Evolutionary conservation across 306 rosid genomes (phyloP), one percentile per base, ranked within the genome.

Genomic region (Quercus berberidifolia): DNA sequence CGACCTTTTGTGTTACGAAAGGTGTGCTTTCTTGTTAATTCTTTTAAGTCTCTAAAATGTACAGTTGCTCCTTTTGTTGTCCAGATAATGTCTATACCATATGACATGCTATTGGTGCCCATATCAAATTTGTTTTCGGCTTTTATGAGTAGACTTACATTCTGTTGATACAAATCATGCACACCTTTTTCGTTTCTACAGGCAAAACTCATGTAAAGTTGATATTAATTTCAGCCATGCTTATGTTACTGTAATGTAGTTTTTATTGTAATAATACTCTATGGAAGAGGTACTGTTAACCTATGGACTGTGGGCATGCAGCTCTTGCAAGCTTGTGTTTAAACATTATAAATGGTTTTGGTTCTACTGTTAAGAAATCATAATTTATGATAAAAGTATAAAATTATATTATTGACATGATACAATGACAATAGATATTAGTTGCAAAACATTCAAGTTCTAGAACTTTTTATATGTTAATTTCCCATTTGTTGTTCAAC

Each of bases 1-100:
- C 90, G 98, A 15, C 99, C 99, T 19, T 95, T 95, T 88, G 98
- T 95, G 72, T 87, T 95, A 78, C 87, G 97, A 82, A 95, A 95
- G 98, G 98, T 86, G 25, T 75, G 69, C 17, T 65, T 83, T 62
- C 8, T 54, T 43, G 46, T 46, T 69, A 14, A 63, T 55, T 73
- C 57, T 35, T 41, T 38, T 28, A 46, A 72, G 51, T 54, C 15
- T 23, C 5, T 71, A 51, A 21, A 64, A 10, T 33, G 51, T 38
- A 35, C n/a, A 76, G 38, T 73, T 68, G 55, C 68, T 76, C 65
- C 19, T 51, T 46, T 74, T 85, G 71, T 13, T 69, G 60, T 74
- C 77, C 21, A 31, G 60, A 51, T 69, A 64, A 15, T 31, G 76
- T 49, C 15, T 3, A 15, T 79, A 74, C 15, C 43, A 14, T 75